Evolutionary conservation across 2,329 filamentous ascomycete species (phyloP).

Genomic region (Cyanodermella asteris): DNA sequence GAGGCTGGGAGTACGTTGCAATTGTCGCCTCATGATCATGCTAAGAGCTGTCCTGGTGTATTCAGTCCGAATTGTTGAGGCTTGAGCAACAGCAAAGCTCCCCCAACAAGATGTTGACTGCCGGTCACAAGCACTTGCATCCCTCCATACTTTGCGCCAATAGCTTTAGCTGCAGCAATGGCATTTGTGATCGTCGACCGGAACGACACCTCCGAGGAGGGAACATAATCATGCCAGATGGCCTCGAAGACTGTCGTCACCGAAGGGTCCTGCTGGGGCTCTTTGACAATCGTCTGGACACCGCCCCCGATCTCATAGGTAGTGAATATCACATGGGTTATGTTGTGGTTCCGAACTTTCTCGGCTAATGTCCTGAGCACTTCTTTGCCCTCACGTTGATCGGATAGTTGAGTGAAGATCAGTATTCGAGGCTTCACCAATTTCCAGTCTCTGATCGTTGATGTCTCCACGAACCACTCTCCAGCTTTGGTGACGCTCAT

Average conservation of each 20-base stretch:
- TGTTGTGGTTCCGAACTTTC: too few species aligned
- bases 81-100: constrained; percentile 28
- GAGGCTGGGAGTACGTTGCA: too few species aligned
- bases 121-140: constrained; percentile 30
- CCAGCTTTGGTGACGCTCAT: constrained; percentile 18
- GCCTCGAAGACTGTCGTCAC: background rate
- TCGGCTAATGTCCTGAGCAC: too few species aligned
- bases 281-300: too few species aligned
- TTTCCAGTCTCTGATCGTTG: constrained; percentile 2
- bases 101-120: constrained; percentile 41
- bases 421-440: constrained; percentile 9
- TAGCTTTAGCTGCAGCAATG: constrained; percentile 8
- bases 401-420: constrained; percentile 15
- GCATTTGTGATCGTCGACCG: constrained; percentile 12
- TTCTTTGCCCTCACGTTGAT: too few species aligned
- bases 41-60: too few species aligned
- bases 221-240: constrained; percentile 10
- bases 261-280: too few species aligned
- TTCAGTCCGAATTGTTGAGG: too few species aligned
- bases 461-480: constrained; percentile 16
- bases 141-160: constrained; percentile 7
- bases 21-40: too few species aligned
- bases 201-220: constrained; percentile 7
- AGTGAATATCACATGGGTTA: too few species aligned
- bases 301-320: too few species aligned